Conservation (phyloP, 352 stramenopile species). For the Pythium utonaiense region DNA sequence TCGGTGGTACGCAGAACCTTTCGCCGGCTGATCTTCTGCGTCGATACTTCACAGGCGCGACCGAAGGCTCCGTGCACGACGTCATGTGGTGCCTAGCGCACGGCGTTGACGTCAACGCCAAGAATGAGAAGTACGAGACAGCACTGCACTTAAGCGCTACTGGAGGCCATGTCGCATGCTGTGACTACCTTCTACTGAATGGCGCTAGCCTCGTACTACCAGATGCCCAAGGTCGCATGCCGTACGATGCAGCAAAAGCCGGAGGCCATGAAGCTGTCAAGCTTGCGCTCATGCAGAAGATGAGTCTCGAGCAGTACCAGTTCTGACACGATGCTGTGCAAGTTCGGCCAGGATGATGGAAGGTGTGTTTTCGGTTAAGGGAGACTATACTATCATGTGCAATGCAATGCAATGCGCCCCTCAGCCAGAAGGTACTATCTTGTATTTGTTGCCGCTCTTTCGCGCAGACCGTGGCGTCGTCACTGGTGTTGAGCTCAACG, state of each 20-base stretch:
- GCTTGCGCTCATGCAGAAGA: constrained; percentile 64
- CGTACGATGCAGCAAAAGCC: constrained; percentile 58
- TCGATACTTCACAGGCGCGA: constrained; percentile 45
- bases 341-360: too few relatives aligned
- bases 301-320: constrained; percentile 63
- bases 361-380: neutral
- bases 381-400: neutral
- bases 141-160: constrained; percentile 54
- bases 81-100: constrained; percentile 82
- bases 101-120: constrained; percentile 70
- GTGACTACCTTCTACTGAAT: constrained; percentile 80
- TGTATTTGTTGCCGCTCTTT: constrained; percentile 25
- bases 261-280: constrained; percentile 62
- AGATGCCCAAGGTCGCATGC: constrained; percentile 44
- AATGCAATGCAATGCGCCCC: neutral
- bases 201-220: constrained; percentile 58
- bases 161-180: constrained; percentile 38
- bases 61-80: constrained; percentile 37
- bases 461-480: constrained; percentile 12
- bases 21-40: constrained; percentile 31
- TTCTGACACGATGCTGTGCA: too few relatives aligned
- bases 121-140: constrained; percentile 46
- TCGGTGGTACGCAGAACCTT: constrained; percentile 28
- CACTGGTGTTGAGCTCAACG: neutral
- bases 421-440: constrained; percentile 31